Base-by-base conservation (phyloP, 2,329 filamentous ascomycete species). In the Didymella sp. region DNA sequence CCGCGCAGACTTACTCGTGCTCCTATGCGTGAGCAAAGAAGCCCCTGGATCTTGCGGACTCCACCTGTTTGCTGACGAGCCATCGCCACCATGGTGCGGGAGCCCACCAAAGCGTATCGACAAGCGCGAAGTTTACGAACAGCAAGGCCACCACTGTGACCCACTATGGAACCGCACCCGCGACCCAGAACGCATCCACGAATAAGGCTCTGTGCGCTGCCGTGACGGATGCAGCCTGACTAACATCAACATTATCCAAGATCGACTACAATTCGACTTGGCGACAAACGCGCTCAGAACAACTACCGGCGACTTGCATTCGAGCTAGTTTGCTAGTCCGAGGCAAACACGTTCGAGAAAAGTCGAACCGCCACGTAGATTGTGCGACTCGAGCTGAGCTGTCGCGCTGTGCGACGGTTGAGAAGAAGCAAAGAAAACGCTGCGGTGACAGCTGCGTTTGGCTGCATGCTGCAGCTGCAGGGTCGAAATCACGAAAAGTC, bases 391-490 rank as follows among this genome's bases (percentile, higher is more conserved):
- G 15, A 5, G n/a, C 4, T 33, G 25, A 49, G 22, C 13, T 30
- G 40, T 42, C 21, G 46, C 21, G 19, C 19, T 17, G 50, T 19
- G 31, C 33, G 22, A 41, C 24, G 15, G 33, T 24, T n/a, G 38
- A 9, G 13, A 41, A 46, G n/a, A 46, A 45, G 33, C 25, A 52
- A 46, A 15, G 6, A 30, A 22, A 40, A 6, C 21, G 19, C n/a
- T 25, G 33, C 28, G 6, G 33, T 51, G 42, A 42, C 46, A 50
- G 25, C 13, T 47, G 37, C 17, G n/a, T 27, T 7, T 22, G 22
- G 21, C 22, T 46, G 53, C 47, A 51, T 35, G 35, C 37, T 57
- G 48, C 54, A 48, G 48, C 35, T 51, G 43, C 54, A 56, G 53
- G 47, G 47, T 31, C 28, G 19, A 22, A 9, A 51, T 41, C 46